phyloP scores from a whole-genome alignment of 371 early-diverging fungal species.

The Thermomucor indicae-seudaticae region DNA sequence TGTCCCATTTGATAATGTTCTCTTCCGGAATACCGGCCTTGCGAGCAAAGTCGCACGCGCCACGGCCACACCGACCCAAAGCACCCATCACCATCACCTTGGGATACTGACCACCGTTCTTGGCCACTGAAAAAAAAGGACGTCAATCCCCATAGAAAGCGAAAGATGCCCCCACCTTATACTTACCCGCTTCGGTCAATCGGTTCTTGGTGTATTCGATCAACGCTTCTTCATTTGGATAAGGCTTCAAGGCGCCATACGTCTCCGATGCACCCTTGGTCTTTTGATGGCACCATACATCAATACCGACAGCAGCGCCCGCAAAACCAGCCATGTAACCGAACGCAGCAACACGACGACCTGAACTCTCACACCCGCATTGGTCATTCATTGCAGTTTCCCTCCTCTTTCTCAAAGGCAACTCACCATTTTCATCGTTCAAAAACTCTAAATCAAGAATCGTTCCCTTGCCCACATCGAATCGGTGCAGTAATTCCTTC shows the following conservation, averaged over 20 bases:
- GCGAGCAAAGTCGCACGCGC: conserved; percentile 82
- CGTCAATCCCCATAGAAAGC: neutral
- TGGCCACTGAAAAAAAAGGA: conserved; percentile 23
- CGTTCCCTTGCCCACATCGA: conserved; percentile 83
- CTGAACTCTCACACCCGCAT: neutral
- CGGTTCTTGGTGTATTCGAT: conserved; percentile 69
- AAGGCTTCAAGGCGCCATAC: conserved; percentile 77
- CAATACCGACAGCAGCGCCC: conserved; percentile 89
- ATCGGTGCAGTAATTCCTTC: conserved; percentile 83
- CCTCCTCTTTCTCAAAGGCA: neutral
- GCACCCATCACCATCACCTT: conserved; percentile 97
- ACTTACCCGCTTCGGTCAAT: conserved; percentile 64
- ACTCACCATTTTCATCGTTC: conserved; percentile 66
- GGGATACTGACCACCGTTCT: conserved; percentile 64
- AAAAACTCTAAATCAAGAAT: conserved; percentile 94
- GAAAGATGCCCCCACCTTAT: neutral
- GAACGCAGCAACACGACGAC: conserved; percentile 93
- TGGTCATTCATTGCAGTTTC: neutral
- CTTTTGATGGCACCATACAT: conserved; percentile 88
- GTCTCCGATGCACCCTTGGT: conserved; percentile 28
- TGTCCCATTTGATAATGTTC: conserved; percentile 92
- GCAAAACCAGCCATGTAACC: conserved; percentile 97
- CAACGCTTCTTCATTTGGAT: conserved; percentile 79
- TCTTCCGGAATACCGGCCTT: conserved; percentile 86
- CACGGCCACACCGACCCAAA: conserved; percentile 92